These are phyloP conservation scores for Uronychia binucleata DNA, from an alignment of 73 alveolate genomes.

Conservation along the genomic window DNA sequence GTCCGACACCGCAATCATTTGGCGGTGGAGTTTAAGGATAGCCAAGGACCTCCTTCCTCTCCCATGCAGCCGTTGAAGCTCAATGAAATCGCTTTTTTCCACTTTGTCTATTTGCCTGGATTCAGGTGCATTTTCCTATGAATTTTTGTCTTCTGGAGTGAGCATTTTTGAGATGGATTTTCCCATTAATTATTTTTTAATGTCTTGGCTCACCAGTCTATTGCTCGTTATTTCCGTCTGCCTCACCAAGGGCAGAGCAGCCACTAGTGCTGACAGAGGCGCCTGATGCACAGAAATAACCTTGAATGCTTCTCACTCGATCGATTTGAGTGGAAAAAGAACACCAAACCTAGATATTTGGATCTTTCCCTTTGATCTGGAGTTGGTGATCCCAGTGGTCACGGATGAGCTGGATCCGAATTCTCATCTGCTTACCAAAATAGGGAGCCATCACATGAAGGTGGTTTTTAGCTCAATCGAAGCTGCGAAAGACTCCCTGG, in stretches of 20 bases:
- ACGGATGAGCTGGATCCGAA: too few species aligned
- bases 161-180: not conserved
- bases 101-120: not conserved
- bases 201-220: too few species aligned
- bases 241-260: not conserved
- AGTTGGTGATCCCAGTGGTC: too few species aligned
- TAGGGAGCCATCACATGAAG: not conserved
- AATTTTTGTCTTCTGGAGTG: too few species aligned
- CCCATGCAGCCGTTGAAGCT: not conserved
- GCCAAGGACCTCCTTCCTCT: not conserved
- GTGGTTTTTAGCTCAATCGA: not conserved
- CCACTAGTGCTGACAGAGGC: not conserved
- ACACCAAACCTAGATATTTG: not conserved
- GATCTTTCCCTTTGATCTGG: too few species aligned
- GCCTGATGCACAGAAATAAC: not conserved
- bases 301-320: too few species aligned
- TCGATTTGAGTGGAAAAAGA: not conserved
- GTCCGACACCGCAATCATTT: not conserved
- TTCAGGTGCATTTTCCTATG: not conserved
- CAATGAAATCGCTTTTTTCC: not conserved
- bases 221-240: not conserved
- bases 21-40: not conserved
- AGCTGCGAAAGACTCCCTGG: not conserved
- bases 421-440: not conserved
- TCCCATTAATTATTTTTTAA: too few species aligned